Percentiles rank a stretch among this genome's conserved stretches.
Evolutionary conservation across 768 basidiomycete species (phyloP).

Genomic region (Postia placenta): DNA sequence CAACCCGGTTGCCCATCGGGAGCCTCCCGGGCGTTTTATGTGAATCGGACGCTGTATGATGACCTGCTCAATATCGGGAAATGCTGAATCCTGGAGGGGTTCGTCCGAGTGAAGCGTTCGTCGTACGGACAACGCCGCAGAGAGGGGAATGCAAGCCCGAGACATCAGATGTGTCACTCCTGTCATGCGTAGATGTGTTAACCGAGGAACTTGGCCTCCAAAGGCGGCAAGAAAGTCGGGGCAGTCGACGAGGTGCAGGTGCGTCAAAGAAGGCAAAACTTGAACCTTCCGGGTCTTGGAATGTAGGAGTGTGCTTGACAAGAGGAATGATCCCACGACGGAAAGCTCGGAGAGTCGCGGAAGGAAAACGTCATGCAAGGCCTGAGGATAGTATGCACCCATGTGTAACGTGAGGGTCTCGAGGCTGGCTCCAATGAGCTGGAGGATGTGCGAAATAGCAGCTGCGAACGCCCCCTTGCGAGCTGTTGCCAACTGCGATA

Average conservation of each 20-base stretch:
- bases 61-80: no score
- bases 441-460: conserved; percentile 1
- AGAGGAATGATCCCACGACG: conserved; percentile 1
- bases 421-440: neutral
- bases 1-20: no score
- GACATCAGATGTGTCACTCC: neutral
- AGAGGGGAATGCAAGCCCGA: neutral
- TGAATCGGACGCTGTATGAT: no score
- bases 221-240: neutral
- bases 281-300: neutral
- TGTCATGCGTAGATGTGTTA: conserved; percentile 4
- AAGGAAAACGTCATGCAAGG: neutral
- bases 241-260: neutral
- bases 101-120: no score
- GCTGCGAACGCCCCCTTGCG: neutral
- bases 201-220: neutral
- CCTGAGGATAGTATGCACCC: neutral
- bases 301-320: neutral
- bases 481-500: neutral
- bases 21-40: no score
- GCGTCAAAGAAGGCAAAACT: neutral
- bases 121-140: no score
- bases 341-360: neutral
- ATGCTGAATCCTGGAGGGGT: no score
- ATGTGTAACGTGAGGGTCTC: conserved; percentile 8